A percentile compares a stretch with the other conserved stretches of the same genome.
These are phyloP conservation scores for Tephrocybe sp. DNA, from an alignment of 768 basidiomycete genomes.

Conservation along the genomic window DNA sequence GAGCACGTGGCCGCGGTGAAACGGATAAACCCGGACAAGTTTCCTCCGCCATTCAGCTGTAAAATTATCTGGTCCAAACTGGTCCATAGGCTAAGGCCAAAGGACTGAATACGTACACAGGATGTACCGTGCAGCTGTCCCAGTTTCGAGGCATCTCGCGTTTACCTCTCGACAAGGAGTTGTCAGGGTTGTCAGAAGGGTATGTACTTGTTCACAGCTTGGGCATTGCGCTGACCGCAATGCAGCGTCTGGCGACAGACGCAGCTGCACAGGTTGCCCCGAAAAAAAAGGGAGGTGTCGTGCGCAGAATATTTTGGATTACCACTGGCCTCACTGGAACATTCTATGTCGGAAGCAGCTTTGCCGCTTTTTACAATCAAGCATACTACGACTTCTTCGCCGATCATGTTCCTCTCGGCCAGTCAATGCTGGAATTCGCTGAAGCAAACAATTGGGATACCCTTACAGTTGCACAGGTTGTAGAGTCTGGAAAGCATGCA, in stretches of 20 bases:
- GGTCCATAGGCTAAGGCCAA: conserved; percentile 14
- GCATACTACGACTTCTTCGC: conserved; percentile 86
- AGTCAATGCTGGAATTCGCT: conserved; percentile 76
- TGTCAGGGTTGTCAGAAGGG: conserved; percentile 58
- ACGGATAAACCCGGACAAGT: conserved; percentile 40
- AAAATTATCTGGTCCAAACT: no score
- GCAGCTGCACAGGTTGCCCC: conserved; percentile 33
- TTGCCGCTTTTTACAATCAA: conserved; percentile 75
- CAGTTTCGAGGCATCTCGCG: conserved; percentile 53
- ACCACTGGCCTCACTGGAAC: conserved; percentile 67
- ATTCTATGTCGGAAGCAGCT: conserved; percentile 83
- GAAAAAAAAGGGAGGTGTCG: conserved; percentile 52
- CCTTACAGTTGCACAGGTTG: conserved; percentile 59
- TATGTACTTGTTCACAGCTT: conserved; percentile 33
- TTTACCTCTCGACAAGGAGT: conserved; percentile 44
- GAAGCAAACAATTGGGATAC: conserved; percentile 81
- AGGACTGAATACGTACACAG: conserved; percentile 26
- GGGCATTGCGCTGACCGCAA: not conserved
- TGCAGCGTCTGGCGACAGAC: conserved; percentile 66
- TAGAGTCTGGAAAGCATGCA: conserved; percentile 52
- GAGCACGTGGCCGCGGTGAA: conserved; percentile 14
- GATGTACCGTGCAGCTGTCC: conserved; percentile 61
- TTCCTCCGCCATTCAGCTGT: conserved; percentile 17
- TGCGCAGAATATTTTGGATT: conserved; percentile 66
- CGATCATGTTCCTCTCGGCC: conserved; percentile 75